Evolutionary conservation across 257 asterid species (phyloP).

Genomic region (Nicotiana obtusifolia): DNA sequence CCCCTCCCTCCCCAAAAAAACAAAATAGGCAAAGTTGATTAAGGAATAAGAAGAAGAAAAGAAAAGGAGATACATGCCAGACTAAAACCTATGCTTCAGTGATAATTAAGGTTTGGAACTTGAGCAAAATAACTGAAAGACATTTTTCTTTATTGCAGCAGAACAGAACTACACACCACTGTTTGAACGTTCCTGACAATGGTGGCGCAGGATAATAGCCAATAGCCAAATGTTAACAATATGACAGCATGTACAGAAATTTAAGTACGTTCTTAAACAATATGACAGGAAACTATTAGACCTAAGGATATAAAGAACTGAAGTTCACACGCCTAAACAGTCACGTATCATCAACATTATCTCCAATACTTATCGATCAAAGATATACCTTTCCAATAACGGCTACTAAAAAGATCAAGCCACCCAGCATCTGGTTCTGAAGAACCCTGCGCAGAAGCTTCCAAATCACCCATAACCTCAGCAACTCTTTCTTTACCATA

Average conservation of each 20-base stretch:
- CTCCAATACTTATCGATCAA: background rate
- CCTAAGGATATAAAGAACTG: background rate
- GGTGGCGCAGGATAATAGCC: background rate
- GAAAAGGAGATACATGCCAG: background rate
- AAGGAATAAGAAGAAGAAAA: no score
- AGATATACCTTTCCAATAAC: slow-evolving; percentile 76
- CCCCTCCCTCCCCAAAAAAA: background rate
- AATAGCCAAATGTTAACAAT: background rate
- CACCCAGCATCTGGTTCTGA: slow-evolving; percentile 88
- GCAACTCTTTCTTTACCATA: slow-evolving; percentile 86
- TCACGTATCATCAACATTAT: background rate
- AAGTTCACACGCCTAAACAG: background rate
- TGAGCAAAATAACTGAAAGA: background rate
- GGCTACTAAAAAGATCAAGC: slow-evolving; percentile 91
- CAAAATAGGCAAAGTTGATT: background rate
- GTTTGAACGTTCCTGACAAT: background rate
- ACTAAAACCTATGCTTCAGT: background rate
- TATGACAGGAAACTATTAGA: background rate
- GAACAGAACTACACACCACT: background rate
- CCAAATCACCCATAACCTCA: slow-evolving; percentile 80
- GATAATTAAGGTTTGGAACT: background rate
- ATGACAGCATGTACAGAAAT: background rate
- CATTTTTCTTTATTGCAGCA: background rate
- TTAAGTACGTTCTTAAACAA: background rate
- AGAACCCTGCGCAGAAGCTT: slow-evolving; percentile 64